Base-by-base conservation (phyloP, 2,329 filamentous ascomycete species). In the Paraphaeosphaeria sporulosa region DNA sequence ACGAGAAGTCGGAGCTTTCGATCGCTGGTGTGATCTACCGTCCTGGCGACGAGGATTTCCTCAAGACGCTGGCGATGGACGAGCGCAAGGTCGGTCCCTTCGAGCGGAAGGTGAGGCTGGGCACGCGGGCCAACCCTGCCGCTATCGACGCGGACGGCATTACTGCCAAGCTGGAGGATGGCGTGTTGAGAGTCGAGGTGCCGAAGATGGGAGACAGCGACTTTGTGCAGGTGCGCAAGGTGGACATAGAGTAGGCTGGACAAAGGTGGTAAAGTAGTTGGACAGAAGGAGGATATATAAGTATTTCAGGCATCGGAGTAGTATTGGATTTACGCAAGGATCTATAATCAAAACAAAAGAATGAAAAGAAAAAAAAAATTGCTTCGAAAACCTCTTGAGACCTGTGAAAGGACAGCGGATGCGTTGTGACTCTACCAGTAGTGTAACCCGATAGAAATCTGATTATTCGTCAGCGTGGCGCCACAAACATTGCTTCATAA, bases 21-120 rank as follows among this genome's bases (percentile, higher is more conserved):
- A 80, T 96, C 57, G 84, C 89, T 1, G 92, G 92, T 54, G 88
- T 94, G 0, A 84, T 93, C 9, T 86, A 93, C 74, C 86, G 91
- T 1, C 89, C 89, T 3, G 89, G 87, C 8, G 86, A 87, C 38
- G 86, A 91, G 73, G 90, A 93, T 71, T 84, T 86, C 52, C 76
- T 93, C 66, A 84, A 85, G 73, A 85, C 85, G 5, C 80, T 95
- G 19, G 80, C 85, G 3, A 80, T 87, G 52, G 82, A 87, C 62
- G 90, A 93, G 84, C 84, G 90, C 54, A 87, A 88, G 71, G 85
- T 93, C 2, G 92, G 92, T 25, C 82, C 89, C 21, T 95, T 96
- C 68, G 88, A 92, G 78, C 84, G 90, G 59, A 87, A 85, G 69
- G 81, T 96, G 50, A 83, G 84, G 30, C 81, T 96, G 27, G 84